Evolutionary conservation across 371 early-diverging fungal genomes (phyloP).

Genomic region (Mucor mucedo): DNA sequence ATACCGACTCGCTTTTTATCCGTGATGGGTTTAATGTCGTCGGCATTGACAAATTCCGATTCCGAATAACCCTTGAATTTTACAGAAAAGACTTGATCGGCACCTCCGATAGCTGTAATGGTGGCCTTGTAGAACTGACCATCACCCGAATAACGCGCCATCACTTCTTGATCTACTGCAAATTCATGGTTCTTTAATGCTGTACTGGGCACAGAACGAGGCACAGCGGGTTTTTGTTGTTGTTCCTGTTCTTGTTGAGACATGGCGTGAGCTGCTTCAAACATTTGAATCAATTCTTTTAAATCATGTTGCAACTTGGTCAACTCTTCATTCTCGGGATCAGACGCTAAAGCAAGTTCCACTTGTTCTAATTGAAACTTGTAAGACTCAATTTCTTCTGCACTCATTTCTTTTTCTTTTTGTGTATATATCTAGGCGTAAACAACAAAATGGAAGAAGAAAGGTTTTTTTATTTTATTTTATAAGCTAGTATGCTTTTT

Average conservation of each 20-base stretch:
- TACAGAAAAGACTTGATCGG: slow-evolving; percentile 71
- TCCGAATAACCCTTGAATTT: slow-evolving; percentile 66
- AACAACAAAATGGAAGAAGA: too few species aligned
- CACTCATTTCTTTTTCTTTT: slow-evolving; percentile 22
- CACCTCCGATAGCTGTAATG: slow-evolving; percentile 69
- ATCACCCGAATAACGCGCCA: slow-evolving; percentile 72
- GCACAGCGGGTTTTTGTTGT: slow-evolving; percentile 14
- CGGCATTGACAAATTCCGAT: slow-evolving; percentile 58
- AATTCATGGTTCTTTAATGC: slow-evolving; percentile 38
- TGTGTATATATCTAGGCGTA: too few species aligned
- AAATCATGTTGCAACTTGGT: slow-evolving; percentile 71
- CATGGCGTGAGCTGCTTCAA: slow-evolving; percentile 41
- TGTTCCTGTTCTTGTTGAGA: slow-evolving; percentile 9
- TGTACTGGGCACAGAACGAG: slow-evolving; percentile 17
- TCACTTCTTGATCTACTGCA: slow-evolving; percentile 66
- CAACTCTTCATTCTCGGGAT: slow-evolving; percentile 75
- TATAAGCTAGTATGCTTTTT: too few species aligned
- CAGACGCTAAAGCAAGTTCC: slow-evolving; percentile 68
- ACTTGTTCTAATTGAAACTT: slow-evolving; percentile 78
- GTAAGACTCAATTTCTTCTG: slow-evolving; percentile 68
- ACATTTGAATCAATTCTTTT: slow-evolving; percentile 71
- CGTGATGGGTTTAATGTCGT: slow-evolving; percentile 60
- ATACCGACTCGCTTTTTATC: slow-evolving; percentile 49
- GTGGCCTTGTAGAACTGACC: slow-evolving; percentile 77
- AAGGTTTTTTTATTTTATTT: too few species aligned